These are phyloP conservation scores for Orbilia oligospora DNA, from an alignment of 2,329 filamentous ascomycete genomes.

Conservation along the genomic window DNA sequence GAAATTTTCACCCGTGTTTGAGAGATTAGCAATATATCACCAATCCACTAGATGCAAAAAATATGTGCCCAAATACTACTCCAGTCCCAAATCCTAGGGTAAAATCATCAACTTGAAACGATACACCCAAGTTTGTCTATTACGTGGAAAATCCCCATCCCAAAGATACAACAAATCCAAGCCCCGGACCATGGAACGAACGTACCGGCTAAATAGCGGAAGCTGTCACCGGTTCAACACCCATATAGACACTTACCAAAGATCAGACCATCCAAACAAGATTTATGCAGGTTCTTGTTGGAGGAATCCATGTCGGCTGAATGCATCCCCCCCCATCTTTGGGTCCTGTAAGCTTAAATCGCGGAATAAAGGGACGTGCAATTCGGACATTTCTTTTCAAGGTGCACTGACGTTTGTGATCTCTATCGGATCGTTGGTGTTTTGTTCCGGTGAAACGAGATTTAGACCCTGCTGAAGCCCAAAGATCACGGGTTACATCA, in stretches of 20 bases:
- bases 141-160: neutral
- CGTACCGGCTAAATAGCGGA: slow-evolving; percentile 41
- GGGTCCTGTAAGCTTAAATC: slow-evolving; percentile 44
- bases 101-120: slow-evolving; percentile 38
- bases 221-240: slow-evolving; percentile 24
- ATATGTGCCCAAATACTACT: neutral
- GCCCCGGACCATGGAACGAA: slow-evolving; percentile 8
- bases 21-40: slow-evolving; percentile 6
- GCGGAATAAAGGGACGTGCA: slow-evolving; percentile 13
- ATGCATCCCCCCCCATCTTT: slow-evolving; percentile 2
- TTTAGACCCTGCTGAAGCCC: slow-evolving; percentile 1
- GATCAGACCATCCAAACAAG: slow-evolving; percentile 47
- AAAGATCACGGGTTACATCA: slow-evolving; percentile 24
- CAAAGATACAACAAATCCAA: slow-evolving; percentile 30
- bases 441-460: slow-evolving; percentile 48
- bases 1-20: neutral
- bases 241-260: slow-evolving; percentile 43
- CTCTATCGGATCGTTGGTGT: slow-evolving; percentile 36
- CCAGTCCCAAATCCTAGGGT: neutral
- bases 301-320: slow-evolving; percentile 32
- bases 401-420: slow-evolving; percentile 15
- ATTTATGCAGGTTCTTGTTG: slow-evolving; percentile 10
- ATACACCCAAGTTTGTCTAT: neutral
- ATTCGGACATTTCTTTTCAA: slow-evolving; percentile 35
- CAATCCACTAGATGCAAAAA: neutral